Evolutionary conservation across 257 asterid species (phyloP).

Genomic region (Nicotiana sylvestris): DNA sequence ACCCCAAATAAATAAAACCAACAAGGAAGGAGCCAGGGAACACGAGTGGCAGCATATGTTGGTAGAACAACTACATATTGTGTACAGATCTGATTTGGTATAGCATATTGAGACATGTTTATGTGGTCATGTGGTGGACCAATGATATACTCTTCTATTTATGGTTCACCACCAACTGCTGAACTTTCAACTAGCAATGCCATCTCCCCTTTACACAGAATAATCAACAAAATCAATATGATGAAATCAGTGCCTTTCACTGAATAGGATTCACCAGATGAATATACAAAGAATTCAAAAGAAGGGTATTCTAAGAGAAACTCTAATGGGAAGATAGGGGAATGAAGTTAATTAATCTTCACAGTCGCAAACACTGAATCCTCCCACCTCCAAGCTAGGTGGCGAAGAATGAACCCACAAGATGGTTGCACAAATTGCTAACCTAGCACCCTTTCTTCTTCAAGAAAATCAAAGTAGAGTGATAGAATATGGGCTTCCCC

Average conservation of each 20-base stretch:
- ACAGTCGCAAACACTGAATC: too few species aligned
- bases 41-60: background rate
- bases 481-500: too few species aligned
- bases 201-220: conserved; percentile 54
- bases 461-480: too few species aligned
- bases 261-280: background rate
- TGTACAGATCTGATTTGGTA: background rate
- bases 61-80: background rate
- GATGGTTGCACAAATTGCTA: too few species aligned
- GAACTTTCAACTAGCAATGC: conserved; percentile 62
- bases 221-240: conserved; percentile 1
- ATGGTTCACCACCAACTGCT: conserved; percentile 52
- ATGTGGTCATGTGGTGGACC: conserved; percentile 51
- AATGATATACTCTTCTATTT: conserved; percentile 60
- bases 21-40: background rate
- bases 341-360: too few species aligned
- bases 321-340: too few species aligned
- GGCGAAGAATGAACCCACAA: too few species aligned
- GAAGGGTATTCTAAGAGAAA: background rate
- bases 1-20: background rate
- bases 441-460: too few species aligned
- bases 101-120: background rate
- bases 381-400: too few species aligned
- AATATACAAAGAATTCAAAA: background rate
- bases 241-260: background rate